A percentile compares a stretch with the other conserved stretches of the same genome.
phyloP scores from a whole-genome alignment of 2,329 filamentous ascomycete species.

The Lasiodiplodia theobromae region DNA sequence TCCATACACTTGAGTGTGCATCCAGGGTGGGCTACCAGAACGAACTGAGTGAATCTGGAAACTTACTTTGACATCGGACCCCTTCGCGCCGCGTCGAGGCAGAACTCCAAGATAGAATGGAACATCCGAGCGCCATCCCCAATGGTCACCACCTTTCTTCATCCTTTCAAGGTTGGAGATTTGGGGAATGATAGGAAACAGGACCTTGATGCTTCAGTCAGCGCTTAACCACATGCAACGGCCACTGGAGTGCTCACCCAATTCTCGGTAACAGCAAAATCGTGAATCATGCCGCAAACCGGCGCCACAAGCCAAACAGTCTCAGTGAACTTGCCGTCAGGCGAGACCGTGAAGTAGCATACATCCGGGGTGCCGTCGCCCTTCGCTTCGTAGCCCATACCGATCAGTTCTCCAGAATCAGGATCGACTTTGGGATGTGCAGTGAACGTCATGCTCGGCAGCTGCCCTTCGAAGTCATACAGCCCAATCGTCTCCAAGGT shows the following conservation, averaged over 20 bases:
- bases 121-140: slow-evolving; percentile 46
- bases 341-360: slow-evolving; percentile 44
- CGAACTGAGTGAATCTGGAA: neutral
- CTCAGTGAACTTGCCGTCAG: slow-evolving; percentile 42
- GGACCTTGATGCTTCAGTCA: slow-evolving; percentile 36
- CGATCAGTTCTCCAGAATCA: slow-evolving; percentile 32
- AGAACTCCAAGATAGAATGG: slow-evolving; percentile 42
- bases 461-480: slow-evolving; percentile 32
- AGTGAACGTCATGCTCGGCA: slow-evolving; percentile 32
- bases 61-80: slow-evolving; percentile 29
- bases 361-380: slow-evolving; percentile 51
- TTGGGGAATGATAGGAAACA: slow-evolving; percentile 49
- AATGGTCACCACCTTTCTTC: slow-evolving; percentile 51
- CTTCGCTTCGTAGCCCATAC: slow-evolving; percentile 46
- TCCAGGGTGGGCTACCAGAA: neutral
- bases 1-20: too few relatives aligned
- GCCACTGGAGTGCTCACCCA: slow-evolving; percentile 33
- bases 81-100: slow-evolving; percentile 32
- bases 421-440: slow-evolving; percentile 37
- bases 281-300: slow-evolving; percentile 51
- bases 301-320: slow-evolving; percentile 46
- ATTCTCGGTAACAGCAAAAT: slow-evolving; percentile 52
- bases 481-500: slow-evolving; percentile 23
- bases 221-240: neutral
- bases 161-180: slow-evolving; percentile 46